These are phyloP conservation scores for Tricholoma hemisulphureum DNA, from an alignment of 768 basidiomycete species.

Conservation along the genomic window DNA sequence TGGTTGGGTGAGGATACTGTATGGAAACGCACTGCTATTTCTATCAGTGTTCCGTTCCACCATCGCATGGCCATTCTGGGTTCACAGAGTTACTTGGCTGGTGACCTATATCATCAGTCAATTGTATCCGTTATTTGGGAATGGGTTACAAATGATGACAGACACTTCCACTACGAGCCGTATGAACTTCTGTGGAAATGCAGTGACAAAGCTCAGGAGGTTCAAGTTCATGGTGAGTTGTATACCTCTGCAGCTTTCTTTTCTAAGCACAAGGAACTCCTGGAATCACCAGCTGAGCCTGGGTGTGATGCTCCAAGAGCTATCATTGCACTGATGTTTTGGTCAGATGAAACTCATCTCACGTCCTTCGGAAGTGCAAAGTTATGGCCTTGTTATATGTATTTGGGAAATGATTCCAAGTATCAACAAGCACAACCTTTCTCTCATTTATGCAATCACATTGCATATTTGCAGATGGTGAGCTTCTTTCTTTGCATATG, in stretches of 20 bases:
- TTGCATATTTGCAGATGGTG: slow-evolving; percentile 9
- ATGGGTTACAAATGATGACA: background rate
- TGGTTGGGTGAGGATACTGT: background rate
- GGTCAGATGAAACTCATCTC: no score
- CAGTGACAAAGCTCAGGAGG: background rate
- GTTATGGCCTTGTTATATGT: no score
- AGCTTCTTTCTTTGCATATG: background rate
- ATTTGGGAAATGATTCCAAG: no score
- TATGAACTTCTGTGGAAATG: slow-evolving; percentile 18
- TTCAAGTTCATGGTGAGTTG: slow-evolving; percentile 14
- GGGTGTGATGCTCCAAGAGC: no score
- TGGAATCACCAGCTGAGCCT: background rate
- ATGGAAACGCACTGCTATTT: no score
- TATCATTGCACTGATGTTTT: no score
- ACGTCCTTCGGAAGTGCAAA: no score
- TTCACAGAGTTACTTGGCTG: background rate
- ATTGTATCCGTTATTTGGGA: slow-evolving; percentile 7
- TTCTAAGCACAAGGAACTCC: slow-evolving; percentile 8
- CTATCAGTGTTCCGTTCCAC: slow-evolving; percentile 11
- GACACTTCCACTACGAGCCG: slow-evolving; percentile 19
- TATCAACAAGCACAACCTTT: no score
- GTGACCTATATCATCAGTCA: slow-evolving; percentile 18
- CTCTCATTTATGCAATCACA: background rate
- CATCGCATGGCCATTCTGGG: slow-evolving; percentile 1
- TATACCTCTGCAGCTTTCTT: slow-evolving; percentile 10